A percentile compares a stretch with the other conserved stretches of the same genome.
Conservation (phyloP, 1,284 basidiomycete species). For the Heliocybe sulcata region DNA sequence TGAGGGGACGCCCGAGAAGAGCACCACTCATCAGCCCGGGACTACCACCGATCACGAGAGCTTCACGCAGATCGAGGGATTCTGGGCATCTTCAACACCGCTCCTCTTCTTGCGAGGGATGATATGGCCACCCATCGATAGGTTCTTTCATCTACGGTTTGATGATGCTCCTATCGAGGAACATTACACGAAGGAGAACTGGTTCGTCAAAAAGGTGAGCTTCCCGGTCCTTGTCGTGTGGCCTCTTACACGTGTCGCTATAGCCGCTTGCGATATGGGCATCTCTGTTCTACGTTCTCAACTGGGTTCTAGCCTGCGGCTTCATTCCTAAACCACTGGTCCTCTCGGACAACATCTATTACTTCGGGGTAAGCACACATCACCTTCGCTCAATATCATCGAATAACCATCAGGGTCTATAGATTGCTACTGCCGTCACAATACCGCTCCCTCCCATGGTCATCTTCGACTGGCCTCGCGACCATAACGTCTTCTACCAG, state of each 20-base stretch:
- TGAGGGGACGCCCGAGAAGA: constrained; percentile 37
- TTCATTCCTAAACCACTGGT: constrained; percentile 41
- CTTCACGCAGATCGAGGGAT: constrained; percentile 21
- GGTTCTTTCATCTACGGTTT: constrained; percentile 53
- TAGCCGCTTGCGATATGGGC: constrained; percentile 58
- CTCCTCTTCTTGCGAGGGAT: constrained; percentile 31
- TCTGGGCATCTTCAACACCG: constrained; percentile 19
- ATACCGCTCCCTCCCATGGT: constrained; percentile 44
- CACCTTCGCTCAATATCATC: no score
- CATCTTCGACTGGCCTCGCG: constrained; percentile 62
- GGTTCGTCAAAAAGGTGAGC: constrained; percentile 41
- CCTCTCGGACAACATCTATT: constrained; percentile 50
- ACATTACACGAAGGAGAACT: constrained; percentile 46
- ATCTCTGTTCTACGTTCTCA: constrained; percentile 57
- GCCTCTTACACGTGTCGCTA: background rate
- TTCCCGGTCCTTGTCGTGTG: background rate
- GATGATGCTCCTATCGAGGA: constrained; percentile 50
- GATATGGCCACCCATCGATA: constrained; percentile 28
- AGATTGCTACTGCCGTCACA: constrained; percentile 33
- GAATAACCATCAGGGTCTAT: constrained; percentile 16
- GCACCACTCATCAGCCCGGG: constrained; percentile 27
- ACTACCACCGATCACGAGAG: constrained; percentile 27
- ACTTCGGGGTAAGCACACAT: constrained; percentile 47
- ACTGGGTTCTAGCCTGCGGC: constrained; percentile 58
- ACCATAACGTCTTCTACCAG: constrained; percentile 56